Evolutionary conservation across 768 basidiomycete species (phyloP), one percentile per base, ranked within the genome.

Genomic region (Mycena rosella): DNA sequence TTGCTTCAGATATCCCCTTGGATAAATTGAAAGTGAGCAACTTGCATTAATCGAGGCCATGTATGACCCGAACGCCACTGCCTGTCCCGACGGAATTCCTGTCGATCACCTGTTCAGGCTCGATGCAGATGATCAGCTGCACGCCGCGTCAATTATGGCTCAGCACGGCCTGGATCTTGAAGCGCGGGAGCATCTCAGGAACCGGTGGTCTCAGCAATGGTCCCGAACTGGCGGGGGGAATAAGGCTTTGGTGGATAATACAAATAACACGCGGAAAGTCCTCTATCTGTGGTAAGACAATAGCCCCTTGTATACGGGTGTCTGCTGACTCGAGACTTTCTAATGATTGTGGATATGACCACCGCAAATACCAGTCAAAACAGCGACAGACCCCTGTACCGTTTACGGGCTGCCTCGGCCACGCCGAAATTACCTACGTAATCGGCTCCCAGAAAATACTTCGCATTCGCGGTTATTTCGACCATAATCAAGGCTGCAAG

Each of bases 121-220:
- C 42, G 56, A 30, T n/a, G 29, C 27, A 9, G 56, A 32, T 3
- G 32, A 36, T 13, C 58, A 59, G 45, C 22, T 48, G 2, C 48
- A 59, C 24, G 47, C 58, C 17, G 58, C 45, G 8, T 45, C 58
- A 2, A 48, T 59, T 22, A 59, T 59, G 45, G 58, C 45, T 2
- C 47, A 47, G 32, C 58, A 48, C 24, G 45, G 45, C 4, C 58
- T 59, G 5, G 58, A 59, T 38, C 7, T 48, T 24, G 58, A 57
- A 1, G 38, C 55, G 6, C 55, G 55, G 2, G 55, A 27, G 13
- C 14, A 57, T 29, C 26, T 44, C 20, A 13, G 7, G 4, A 57
- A 57, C 26, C 22, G 55, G 15, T 57, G 55, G 55, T 4, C 40
- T 18, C 14, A 27, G 24, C 55, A 44, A 5, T 56, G 55, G 55